These are phyloP conservation scores for Nakazawaea peltata DNA, from an alignment of 805 yeast species.

Conservation along the genomic window DNA sequence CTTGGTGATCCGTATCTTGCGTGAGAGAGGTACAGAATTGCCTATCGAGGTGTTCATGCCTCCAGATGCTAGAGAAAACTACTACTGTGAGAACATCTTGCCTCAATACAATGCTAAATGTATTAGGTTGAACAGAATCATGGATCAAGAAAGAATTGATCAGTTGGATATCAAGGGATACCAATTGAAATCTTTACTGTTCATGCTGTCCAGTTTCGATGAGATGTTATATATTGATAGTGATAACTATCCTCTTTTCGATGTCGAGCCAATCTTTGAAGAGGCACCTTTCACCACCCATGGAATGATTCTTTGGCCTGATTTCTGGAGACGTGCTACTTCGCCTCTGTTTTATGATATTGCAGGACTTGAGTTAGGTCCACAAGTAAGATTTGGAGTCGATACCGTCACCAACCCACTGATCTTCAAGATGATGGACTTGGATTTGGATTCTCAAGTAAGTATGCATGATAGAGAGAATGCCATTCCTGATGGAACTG, in stretches of 20 bases:
- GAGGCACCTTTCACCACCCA: conserved; percentile 33
- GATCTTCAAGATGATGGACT: not conserved
- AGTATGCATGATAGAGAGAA: conserved; percentile 48
- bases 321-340: conserved; percentile 81
- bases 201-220: conserved; percentile 37
- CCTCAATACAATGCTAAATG: conserved; percentile 42
- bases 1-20: conserved; percentile 36
- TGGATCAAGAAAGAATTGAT: conserved; percentile 19
- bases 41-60: conserved; percentile 44
- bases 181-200: conserved; percentile 34
- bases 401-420: conserved; percentile 7
- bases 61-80: conserved; percentile 28
- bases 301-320: conserved; percentile 69
- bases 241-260: conserved; percentile 35
- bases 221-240: conserved; percentile 37
- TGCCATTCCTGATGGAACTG: conserved; percentile 47
- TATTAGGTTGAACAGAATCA: conserved; percentile 26
- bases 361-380: conserved; percentile 45
- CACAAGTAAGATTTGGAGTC: conserved; percentile 11
- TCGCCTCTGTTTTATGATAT: conserved; percentile 66
- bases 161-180: conserved; percentile 23
- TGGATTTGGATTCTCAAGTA: conserved; percentile 15
- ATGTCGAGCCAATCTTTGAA: conserved; percentile 35
- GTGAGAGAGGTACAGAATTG: conserved; percentile 34
- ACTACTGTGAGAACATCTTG: conserved; percentile 31